Evolutionary conservation across 306 rosid species (phyloP).

Genomic region (Geum urbanum): DNA sequence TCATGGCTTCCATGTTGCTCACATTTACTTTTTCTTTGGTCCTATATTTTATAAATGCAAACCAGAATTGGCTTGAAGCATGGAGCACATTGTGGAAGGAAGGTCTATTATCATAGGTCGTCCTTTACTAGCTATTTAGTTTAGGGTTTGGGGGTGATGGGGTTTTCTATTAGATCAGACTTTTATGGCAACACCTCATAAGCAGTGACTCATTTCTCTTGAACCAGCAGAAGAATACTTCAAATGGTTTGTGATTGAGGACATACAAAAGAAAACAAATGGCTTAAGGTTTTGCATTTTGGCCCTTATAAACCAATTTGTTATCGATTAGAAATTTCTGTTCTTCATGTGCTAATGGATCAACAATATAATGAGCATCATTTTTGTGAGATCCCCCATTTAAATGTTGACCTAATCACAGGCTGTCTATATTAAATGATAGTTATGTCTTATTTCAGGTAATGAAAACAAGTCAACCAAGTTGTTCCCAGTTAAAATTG

Average conservation of each 20-base stretch:
- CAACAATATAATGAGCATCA: constrained; percentile 37
- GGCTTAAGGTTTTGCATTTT: neutral
- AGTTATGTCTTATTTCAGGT: constrained; percentile 37
- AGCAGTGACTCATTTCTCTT: too few species aligned
- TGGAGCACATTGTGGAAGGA: neutral
- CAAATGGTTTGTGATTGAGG: too few species aligned
- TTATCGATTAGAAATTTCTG: neutral
- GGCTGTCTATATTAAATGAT: constrained; percentile 55
- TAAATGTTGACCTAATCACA: constrained; percentile 54
- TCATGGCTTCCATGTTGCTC: constrained; percentile 20
- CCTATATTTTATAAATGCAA: neutral
- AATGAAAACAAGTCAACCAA: constrained; percentile 48
- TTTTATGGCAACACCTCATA: too few species aligned
- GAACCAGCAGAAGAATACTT: too few species aligned
- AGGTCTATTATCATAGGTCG: neutral
- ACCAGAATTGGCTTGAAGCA: neutral
- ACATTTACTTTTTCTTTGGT: neutral
- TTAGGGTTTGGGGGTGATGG: neutral
- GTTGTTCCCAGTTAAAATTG: constrained; percentile 31
- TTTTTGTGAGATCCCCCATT: constrained; percentile 36
- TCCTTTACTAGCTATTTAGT: neutral
- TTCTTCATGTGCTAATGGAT: constrained; percentile 24
- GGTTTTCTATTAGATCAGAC: too few species aligned
- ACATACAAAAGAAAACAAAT: too few species aligned
- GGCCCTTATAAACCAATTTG: too few species aligned